Conservation (phyloP, 768 basidiomycete species). For the Mycena rosella region DNA sequence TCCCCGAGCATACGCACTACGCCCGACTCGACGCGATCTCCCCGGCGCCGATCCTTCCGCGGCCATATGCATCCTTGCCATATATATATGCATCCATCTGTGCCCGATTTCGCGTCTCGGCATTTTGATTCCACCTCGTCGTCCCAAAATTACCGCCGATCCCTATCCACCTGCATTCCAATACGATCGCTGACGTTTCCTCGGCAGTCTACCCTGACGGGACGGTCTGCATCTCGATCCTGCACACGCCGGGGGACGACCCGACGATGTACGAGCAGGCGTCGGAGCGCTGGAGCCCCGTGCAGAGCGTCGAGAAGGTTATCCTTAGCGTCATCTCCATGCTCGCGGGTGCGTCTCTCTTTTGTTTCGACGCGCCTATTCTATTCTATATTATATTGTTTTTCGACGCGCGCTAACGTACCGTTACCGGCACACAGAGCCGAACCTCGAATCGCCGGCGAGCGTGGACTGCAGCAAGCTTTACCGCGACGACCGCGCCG, state of each 20-base stretch:
- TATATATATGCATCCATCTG: no score
- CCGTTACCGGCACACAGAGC: slow-evolving; percentile 64
- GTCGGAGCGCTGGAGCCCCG: slow-evolving; percentile 98
- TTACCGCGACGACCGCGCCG: slow-evolving; percentile 88
- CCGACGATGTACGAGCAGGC: slow-evolving; percentile 95
- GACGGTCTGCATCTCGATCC: slow-evolving; percentile 97
- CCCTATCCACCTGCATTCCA: background rate
- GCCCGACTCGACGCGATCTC: background rate
- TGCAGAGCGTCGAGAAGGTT: slow-evolving; percentile 98
- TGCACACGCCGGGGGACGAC: slow-evolving; percentile 94
- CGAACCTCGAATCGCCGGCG: slow-evolving; percentile 97
- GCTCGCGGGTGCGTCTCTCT: slow-evolving; percentile 80
- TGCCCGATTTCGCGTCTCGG: no score
- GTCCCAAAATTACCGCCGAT: no score
- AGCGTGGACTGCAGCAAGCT: slow-evolving; percentile 98
- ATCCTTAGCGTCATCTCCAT: slow-evolving; percentile 96
- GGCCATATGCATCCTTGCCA: no score
- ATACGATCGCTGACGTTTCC: background rate
- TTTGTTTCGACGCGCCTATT: background rate
- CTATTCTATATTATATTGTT: background rate
- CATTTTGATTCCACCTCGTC: no score
- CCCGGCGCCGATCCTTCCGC: background rate
- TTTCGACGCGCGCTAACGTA: background rate
- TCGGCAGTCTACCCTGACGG: slow-evolving; percentile 94
- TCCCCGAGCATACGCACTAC: no score